phyloP scores from a whole-genome alignment of 208 protist genomes.

The Herpetomonas muscarum region DNA sequence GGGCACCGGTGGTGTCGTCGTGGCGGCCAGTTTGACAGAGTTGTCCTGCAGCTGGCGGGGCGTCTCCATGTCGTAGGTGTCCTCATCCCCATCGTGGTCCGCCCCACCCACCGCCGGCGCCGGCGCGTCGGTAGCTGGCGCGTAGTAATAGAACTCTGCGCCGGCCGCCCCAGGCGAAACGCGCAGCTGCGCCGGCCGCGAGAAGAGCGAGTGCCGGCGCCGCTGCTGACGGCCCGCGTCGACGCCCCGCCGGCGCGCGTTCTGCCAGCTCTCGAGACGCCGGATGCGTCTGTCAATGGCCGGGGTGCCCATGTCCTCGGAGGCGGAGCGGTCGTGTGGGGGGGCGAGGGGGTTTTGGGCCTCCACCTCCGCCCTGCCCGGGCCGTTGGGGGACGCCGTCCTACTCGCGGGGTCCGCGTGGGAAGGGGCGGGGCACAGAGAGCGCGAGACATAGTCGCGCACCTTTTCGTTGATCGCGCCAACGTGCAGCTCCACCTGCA shows the following conservation, averaged over 20 bases:
- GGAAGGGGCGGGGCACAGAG: neutral
- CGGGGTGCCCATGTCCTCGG: neutral
- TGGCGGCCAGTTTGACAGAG: neutral
- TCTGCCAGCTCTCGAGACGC: slow-evolving; percentile 1
- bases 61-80: neutral
- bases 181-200: neutral
- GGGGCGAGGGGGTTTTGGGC: neutral
- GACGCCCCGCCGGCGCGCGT: neutral
- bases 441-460: neutral
- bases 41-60: neutral
- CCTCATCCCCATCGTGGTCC: slow-evolving; percentile 4
- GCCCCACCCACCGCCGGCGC: neutral
- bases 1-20: neutral
- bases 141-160: slow-evolving; percentile 1
- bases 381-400: neutral
- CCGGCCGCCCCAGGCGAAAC: neutral
- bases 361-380: neutral
- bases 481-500: neutral
- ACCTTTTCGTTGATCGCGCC: neutral
- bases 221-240: neutral
- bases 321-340: neutral
- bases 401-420: neutral
- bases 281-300: neutral
- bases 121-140: neutral
- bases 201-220: neutral